phyloP scores from a whole-genome alignment of 495 filamentous ascomycete species.

The Trichocladium uniseriatum region DNA sequence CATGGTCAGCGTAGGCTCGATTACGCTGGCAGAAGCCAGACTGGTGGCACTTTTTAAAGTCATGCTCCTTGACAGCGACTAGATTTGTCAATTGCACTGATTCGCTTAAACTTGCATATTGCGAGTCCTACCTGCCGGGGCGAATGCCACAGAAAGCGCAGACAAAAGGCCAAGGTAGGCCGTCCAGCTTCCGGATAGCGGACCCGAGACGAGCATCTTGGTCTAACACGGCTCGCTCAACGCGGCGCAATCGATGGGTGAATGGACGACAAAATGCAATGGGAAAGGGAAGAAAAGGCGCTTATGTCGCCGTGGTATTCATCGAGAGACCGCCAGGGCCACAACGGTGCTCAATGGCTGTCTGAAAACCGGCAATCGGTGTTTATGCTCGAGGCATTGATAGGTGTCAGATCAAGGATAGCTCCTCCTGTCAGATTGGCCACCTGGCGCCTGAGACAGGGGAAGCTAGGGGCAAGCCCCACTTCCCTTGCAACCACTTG shows the following conservation, averaged over 20 bases:
- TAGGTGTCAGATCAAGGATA: conserved; percentile 3
- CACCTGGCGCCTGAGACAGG: conserved; percentile 16
- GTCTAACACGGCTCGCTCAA: background rate
- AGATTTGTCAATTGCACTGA: background rate
- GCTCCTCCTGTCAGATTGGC: conserved; percentile 13
- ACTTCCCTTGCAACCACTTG: background rate
- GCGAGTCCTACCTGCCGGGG: conserved; percentile 38
- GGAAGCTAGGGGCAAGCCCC: background rate
- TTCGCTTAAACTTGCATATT: background rate
- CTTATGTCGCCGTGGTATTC: conserved; percentile 6
- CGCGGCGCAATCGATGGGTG: background rate
- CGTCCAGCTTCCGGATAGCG: conserved; percentile 47
- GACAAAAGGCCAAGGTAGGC: conserved; percentile 41
- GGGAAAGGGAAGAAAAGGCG: conserved; percentile 3
- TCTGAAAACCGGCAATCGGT: conserved; percentile 1
- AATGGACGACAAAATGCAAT: conserved; percentile 3
- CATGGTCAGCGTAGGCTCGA: conserved; percentile 76
- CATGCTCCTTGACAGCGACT: conserved; percentile 86
- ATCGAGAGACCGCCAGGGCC: conserved; percentile 17
- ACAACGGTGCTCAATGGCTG: conserved; percentile 8
- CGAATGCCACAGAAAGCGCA: conserved; percentile 36
- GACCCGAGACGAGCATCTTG: too few species aligned
- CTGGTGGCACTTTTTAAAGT: conserved; percentile 92
- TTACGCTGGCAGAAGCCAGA: conserved; percentile 96
- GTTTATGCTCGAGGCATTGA: background rate